A percentile compares a stretch with the other conserved stretches of the same genome.
phyloP scores from a whole-genome alignment of 176 grass and related monocot genomes.

The Miscanthus lutarioriparius region DNA sequence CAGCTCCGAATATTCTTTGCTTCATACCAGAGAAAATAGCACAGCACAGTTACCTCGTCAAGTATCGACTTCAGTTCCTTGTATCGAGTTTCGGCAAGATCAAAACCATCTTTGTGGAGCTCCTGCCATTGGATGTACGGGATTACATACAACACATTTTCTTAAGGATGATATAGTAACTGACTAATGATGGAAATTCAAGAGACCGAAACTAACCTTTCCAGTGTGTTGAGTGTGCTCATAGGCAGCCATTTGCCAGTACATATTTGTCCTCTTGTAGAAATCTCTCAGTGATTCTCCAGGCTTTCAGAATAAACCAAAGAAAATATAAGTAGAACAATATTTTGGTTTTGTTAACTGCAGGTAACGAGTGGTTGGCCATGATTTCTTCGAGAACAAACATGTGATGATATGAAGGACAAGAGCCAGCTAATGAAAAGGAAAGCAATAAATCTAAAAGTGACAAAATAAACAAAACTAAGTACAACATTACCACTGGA shows the following conservation, averaged over 20 bases:
- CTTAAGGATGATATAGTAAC: not conserved
- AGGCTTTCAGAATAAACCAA: conserved; percentile 60
- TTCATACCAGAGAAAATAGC: not conserved
- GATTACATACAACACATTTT: conserved; percentile 37
- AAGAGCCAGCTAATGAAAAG: not conserved
- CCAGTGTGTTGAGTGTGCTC: conserved; percentile 98
- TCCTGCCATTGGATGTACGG: conserved; percentile 51
- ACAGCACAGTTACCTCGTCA: conserved; percentile 61
- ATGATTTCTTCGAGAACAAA: conserved; percentile 25
- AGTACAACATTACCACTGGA: conserved; percentile 63
- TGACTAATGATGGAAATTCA: not conserved
- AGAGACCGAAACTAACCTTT: conserved; percentile 56
- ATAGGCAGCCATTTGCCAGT: conserved; percentile 95
- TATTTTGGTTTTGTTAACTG: conserved; percentile 10
- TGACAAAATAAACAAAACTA: conserved; percentile 20
- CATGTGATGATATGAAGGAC: conserved; percentile 19
- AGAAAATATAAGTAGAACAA: conserved; percentile 14
- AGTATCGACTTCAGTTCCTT: conserved; percentile 97
- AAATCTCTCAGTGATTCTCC: conserved; percentile 88
- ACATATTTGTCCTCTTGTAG: conserved; percentile 90
- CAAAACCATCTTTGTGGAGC: conserved; percentile 94
- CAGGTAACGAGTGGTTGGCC: not conserved
- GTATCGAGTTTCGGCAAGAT: conserved; percentile 82
- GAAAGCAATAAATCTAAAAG: not conserved
- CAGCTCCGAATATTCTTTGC: not conserved